A percentile compares a stretch with the other conserved stretches of the same genome.
These are phyloP conservation scores for Linaria vulgaris DNA, from an alignment of 257 asterid genomes.

Conservation along the genomic window DNA sequence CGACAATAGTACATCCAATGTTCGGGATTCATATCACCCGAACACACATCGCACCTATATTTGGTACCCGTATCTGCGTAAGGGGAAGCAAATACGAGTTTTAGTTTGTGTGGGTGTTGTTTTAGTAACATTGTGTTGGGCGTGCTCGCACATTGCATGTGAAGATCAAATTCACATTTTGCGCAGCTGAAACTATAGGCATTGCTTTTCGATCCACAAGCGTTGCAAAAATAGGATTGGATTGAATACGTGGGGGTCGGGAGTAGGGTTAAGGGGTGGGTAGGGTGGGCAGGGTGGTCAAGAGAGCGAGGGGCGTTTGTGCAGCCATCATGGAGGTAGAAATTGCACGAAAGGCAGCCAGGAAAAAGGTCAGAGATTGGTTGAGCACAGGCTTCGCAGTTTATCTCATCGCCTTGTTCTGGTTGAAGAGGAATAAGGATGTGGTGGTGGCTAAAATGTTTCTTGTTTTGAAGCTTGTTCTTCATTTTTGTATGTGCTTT, in stretches of 20 bases:
- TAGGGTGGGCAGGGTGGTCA: slow-evolving; percentile 34
- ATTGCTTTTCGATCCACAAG: slow-evolving; percentile 31
- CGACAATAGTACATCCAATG: slow-evolving; percentile 34
- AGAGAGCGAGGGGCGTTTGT: slow-evolving; percentile 39
- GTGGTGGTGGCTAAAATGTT: slow-evolving; percentile 45
- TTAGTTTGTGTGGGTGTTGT: slow-evolving; percentile 24
- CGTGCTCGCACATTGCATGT: slow-evolving; percentile 29
- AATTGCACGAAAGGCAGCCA: slow-evolving; percentile 38
- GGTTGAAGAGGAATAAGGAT: slow-evolving; percentile 22
- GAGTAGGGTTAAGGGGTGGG: slow-evolving; percentile 37
- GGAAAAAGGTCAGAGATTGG: slow-evolving; percentile 21
- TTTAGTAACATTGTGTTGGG: slow-evolving; percentile 9
- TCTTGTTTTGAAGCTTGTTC: neutral
- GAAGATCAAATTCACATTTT: slow-evolving; percentile 36
- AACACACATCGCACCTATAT: slow-evolving; percentile 28
- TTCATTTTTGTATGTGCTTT: neutral
- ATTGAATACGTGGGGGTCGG: slow-evolving; percentile 30
- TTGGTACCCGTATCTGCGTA: neutral
- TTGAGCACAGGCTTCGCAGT: slow-evolving; percentile 30
- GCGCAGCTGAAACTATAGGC: slow-evolving; percentile 33
- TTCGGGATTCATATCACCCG: neutral
- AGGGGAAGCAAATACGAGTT: slow-evolving; percentile 19
- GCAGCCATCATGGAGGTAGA: slow-evolving; percentile 36
- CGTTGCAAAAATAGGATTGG: slow-evolving; percentile 27
- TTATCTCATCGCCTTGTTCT: slow-evolving; percentile 28